Evolutionary conservation across 257 asterid species (phyloP).

Genomic region (Henckelia pumila): DNA sequence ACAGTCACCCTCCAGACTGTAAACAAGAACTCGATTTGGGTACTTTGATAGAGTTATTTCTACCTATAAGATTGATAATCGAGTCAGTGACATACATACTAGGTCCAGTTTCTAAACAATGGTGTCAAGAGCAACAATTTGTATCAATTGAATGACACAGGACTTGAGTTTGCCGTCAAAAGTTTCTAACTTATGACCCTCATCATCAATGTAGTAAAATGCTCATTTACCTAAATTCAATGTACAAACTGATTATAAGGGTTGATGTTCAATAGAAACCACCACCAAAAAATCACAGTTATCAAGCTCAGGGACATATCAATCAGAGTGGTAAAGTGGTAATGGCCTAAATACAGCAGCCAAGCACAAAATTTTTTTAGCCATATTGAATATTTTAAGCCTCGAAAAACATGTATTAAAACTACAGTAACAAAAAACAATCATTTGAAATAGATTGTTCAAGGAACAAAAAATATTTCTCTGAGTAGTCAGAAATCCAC

Average conservation of each 20-base stretch:
- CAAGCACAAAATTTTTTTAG: not conserved
- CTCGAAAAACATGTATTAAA: too few species aligned
- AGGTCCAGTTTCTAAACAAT: too few species aligned
- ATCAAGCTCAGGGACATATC: not conserved
- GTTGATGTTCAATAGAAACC: not conserved
- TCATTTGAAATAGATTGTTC: too few species aligned
- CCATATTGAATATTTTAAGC: too few species aligned
- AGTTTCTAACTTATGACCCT: not conserved
- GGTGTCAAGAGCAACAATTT: constrained; percentile 1
- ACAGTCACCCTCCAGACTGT: constrained; percentile 78
- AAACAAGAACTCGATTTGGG: constrained; percentile 87
- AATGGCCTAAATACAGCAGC: not conserved
- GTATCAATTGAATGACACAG: not conserved
- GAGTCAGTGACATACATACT: constrained; percentile 23
- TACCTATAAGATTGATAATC: constrained; percentile 41
- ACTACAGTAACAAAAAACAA: too few species aligned
- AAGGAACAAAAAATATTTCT: not conserved
- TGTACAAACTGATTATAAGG: not conserved
- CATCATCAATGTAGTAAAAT: not conserved
- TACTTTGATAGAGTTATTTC: constrained; percentile 72
- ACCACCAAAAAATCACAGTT: not conserved
- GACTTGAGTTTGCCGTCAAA: constrained; percentile 11
- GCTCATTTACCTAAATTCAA: constrained; percentile 11
- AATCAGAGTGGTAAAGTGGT: not conserved
- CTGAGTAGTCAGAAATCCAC: not conserved